phyloP scores from a whole-genome alignment of 257 asterid species.

The Solanum piurae region DNA sequence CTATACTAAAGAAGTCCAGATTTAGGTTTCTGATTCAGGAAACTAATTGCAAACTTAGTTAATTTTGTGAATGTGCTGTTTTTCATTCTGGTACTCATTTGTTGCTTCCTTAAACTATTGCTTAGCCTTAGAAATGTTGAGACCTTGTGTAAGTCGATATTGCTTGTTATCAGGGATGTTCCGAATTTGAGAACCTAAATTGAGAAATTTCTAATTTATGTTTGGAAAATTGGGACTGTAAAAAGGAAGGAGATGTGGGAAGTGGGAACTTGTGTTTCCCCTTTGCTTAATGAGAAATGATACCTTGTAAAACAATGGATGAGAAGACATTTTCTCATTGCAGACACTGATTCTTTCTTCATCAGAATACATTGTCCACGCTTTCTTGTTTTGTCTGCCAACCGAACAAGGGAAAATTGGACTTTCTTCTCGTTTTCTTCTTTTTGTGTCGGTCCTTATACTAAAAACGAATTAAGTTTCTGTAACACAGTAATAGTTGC shows the following conservation, averaged over 20 bases:
- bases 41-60: neutral
- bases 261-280: neutral
- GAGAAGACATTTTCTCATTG: neutral
- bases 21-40: neutral
- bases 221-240: neutral
- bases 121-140: neutral
- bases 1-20: neutral
- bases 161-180: neutral
- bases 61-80: neutral
- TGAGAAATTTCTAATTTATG: neutral
- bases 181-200: neutral
- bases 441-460: neutral
- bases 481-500: neutral
- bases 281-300: neutral
- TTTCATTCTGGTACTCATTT: neutral
- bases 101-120: neutral
- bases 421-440: neutral
- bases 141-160: neutral
- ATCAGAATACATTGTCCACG: neutral
- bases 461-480: neutral
- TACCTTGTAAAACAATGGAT: neutral
- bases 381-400: neutral
- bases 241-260: neutral
- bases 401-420: neutral
- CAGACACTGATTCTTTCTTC: neutral